Evolutionary conservation across 495 filamentous ascomycete genomes (phyloP).

Genomic region (Penicilliopsis zonata): DNA sequence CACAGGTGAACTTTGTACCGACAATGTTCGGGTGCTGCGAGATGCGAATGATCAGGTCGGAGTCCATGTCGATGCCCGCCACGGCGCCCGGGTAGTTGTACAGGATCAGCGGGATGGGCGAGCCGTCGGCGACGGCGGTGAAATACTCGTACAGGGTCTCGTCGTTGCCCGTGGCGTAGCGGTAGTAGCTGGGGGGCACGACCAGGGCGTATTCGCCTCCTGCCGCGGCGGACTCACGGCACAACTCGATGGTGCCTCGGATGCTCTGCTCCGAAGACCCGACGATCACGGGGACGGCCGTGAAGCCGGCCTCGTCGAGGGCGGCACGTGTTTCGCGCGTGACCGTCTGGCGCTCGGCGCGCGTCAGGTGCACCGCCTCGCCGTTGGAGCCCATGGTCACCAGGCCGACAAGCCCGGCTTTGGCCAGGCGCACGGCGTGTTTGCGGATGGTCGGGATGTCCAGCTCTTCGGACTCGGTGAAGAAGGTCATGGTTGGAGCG

Average conservation of each 20-base stretch:
- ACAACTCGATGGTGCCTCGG: constrained; percentile 61
- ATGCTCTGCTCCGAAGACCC: constrained; percentile 72
- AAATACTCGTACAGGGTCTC: constrained; percentile 67
- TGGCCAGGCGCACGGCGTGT: constrained; percentile 70
- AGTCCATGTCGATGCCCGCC: constrained; percentile 87
- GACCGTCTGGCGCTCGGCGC: constrained; percentile 61
- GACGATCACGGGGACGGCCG: constrained; percentile 64
- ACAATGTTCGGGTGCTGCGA: constrained; percentile 74
- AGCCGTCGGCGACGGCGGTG: constrained; percentile 59
- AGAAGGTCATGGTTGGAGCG: constrained; percentile 85
- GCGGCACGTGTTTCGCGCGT: constrained; percentile 72
- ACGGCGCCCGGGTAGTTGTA: constrained; percentile 92
- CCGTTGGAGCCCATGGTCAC: constrained; percentile 88
- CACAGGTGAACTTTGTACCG: constrained; percentile 86
- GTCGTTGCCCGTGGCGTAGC: constrained; percentile 60
- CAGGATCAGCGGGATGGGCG: constrained; percentile 67
- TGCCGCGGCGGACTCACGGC: constrained; percentile 51
- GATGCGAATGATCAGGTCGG: constrained; percentile 70
- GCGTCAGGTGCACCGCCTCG: constrained; percentile 73
- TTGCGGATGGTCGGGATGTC: constrained; percentile 67
- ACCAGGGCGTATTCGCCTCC: constrained; percentile 72
- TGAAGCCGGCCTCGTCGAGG: constrained; percentile 69
- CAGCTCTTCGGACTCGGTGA: constrained; percentile 73
- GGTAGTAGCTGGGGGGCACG: constrained; percentile 77
- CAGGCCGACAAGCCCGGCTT: constrained; percentile 69